Percentiles rank a stretch among this genome's conserved stretches.
Conservation (phyloP, 2,329 filamentous ascomycete species). For the Fusarium chaquense region DNA sequence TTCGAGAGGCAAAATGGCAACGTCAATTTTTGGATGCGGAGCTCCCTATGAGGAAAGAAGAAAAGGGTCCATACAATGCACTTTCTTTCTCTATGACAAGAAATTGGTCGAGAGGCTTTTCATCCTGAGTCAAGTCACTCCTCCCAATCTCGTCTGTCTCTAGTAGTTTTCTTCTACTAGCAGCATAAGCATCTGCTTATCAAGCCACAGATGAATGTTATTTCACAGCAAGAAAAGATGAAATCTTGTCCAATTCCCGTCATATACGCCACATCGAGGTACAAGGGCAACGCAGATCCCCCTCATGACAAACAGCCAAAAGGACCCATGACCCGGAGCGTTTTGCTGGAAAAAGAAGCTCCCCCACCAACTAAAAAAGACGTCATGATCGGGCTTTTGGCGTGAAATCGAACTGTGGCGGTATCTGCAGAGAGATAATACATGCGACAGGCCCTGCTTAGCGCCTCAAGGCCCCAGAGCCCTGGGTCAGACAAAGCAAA, state of each 20-base stretch:
- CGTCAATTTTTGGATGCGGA: constrained; percentile 18
- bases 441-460: neutral
- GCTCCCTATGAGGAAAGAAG: constrained; percentile 4
- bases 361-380: constrained; percentile 20
- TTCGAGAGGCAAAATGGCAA: constrained; percentile 20
- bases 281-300: constrained; percentile 33
- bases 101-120: neutral
- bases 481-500: constrained; percentile 12
- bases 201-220: constrained; percentile 20
- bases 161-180: neutral
- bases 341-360: constrained; percentile 18
- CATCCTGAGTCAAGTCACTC: constrained; percentile 1
- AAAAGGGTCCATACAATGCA: constrained; percentile 3
- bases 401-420: constrained; percentile 20
- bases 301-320: constrained; percentile 33
- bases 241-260: constrained; percentile 25
- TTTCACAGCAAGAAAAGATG: constrained; percentile 6
- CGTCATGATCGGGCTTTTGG: constrained; percentile 37
- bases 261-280: constrained; percentile 30
- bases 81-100: constrained; percentile 5
- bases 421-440: neutral
- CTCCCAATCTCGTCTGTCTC: neutral
- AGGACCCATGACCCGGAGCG: constrained; percentile 33
- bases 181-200: constrained; percentile 10
- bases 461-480: constrained; percentile 4